These are phyloP conservation scores for Fusarium keratoplasticum DNA, from an alignment of 2,329 filamentous ascomycete genomes.

Conservation along the genomic window DNA sequence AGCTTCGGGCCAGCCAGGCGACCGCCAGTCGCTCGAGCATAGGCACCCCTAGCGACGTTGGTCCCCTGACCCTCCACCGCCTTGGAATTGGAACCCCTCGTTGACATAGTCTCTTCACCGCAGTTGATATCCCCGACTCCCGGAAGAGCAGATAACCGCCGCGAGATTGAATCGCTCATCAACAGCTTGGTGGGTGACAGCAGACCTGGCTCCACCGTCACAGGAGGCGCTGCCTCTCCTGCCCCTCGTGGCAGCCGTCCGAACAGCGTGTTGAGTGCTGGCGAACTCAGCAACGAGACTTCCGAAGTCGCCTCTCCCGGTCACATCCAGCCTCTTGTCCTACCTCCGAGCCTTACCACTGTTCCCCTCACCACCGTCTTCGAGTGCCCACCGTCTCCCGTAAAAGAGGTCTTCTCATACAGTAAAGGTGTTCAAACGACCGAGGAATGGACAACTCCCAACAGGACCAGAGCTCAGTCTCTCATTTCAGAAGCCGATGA, in stretches of 20 bases:
- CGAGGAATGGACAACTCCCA: slow-evolving; percentile 74
- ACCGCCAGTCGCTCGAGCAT: slow-evolving; percentile 75
- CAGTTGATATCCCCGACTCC: slow-evolving; percentile 75
- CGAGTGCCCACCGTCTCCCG: slow-evolving; percentile 80
- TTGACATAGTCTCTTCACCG: slow-evolving; percentile 19
- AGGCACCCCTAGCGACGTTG: slow-evolving; percentile 78
- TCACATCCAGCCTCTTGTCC: slow-evolving; percentile 55
- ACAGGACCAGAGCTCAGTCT: slow-evolving; percentile 57
- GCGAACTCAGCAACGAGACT: slow-evolving; percentile 81
- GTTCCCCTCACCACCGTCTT: slow-evolving; percentile 80
- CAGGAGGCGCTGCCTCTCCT: slow-evolving; percentile 74
- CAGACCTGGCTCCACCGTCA: slow-evolving; percentile 75
- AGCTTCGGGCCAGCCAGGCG: slow-evolving; percentile 82
- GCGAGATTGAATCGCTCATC: slow-evolving; percentile 88
- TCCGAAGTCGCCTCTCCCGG: slow-evolving; percentile 68
- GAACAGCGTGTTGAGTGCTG: slow-evolving; percentile 85
- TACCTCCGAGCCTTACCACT: slow-evolving; percentile 78
- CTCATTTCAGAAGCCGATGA: slow-evolving; percentile 71
- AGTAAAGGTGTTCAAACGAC: slow-evolving; percentile 96
- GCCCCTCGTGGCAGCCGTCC: slow-evolving; percentile 79
- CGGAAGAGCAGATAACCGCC: slow-evolving; percentile 74
- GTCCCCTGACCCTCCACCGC: slow-evolving; percentile 43
- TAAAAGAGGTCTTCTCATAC: slow-evolving; percentile 91
- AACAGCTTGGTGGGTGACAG: slow-evolving; percentile 85
- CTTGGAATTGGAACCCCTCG: slow-evolving; percentile 19